These are phyloP conservation scores for Nakazawaea anatomiae DNA, from an alignment of 805 yeast genomes.

Conservation along the genomic window DNA sequence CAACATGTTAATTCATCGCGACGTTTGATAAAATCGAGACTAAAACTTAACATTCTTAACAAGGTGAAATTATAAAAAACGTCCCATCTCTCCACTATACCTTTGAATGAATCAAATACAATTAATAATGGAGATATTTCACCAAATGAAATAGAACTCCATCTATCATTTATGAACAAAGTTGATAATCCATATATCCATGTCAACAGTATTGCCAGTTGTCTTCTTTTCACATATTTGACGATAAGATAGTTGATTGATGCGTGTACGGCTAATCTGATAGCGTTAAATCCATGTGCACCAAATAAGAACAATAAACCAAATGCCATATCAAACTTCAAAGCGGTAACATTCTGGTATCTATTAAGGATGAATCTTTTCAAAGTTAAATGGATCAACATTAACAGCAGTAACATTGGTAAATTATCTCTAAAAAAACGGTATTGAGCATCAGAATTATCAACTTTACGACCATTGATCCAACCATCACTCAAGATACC, in stretches of 20 bases:
- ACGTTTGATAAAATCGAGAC: constrained; percentile 63
- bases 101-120: constrained; percentile 61
- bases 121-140: constrained; percentile 32
- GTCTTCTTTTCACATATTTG: constrained; percentile 26
- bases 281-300: constrained; percentile 73
- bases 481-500: constrained; percentile 73
- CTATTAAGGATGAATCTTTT: constrained; percentile 33
- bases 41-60: constrained; percentile 77
- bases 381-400: constrained; percentile 45
- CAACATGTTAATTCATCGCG: constrained; percentile 11
- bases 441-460: constrained; percentile 88
- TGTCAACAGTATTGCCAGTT: constrained; percentile 35
- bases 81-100: constrained; percentile 90
- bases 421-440: constrained; percentile 81
- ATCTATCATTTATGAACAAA: constrained; percentile 70
- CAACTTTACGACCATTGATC: constrained; percentile 86
- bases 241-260: constrained; percentile 47
- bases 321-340: constrained; percentile 66
- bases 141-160: constrained; percentile 44
- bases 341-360: constrained; percentile 24
- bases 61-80: constrained; percentile 89
- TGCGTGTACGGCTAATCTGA: constrained; percentile 58
- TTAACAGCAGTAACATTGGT: constrained; percentile 50
- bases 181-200: constrained; percentile 83
- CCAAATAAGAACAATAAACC: constrained; percentile 64